Evolutionary conservation across 2,329 filamentous ascomycete species (phyloP).

Genomic region (Didymella glomerata): DNA sequence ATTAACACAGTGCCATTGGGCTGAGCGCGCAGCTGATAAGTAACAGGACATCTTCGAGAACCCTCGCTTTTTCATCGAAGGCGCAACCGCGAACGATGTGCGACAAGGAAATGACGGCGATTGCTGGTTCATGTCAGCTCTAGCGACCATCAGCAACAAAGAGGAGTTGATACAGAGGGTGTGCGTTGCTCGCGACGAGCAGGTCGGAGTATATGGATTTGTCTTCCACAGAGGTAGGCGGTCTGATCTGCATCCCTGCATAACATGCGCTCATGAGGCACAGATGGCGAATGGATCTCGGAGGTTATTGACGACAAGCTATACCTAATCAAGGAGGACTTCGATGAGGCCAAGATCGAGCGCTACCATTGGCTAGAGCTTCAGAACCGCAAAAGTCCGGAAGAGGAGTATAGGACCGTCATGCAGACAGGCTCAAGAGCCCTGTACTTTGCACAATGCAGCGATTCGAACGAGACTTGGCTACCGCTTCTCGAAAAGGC

Average conservation of each 20-base stretch:
- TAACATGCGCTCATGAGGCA: slow-evolving; percentile 32
- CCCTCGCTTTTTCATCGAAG: slow-evolving; percentile 79
- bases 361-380: slow-evolving; percentile 78
- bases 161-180: slow-evolving; percentile 74
- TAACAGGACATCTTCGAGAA: slow-evolving; percentile 78
- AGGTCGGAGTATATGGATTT: slow-evolving; percentile 83
- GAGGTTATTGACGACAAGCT: slow-evolving; percentile 92
- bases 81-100: slow-evolving; percentile 78
- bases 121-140: slow-evolving; percentile 85
- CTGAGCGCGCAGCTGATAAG: slow-evolving; percentile 24
- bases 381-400: slow-evolving; percentile 72
- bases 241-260: slow-evolving; percentile 3
- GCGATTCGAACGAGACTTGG: slow-evolving; percentile 82
- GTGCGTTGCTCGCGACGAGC: slow-evolving; percentile 76
- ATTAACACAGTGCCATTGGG: background rate
- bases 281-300: slow-evolving; percentile 88
- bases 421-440: slow-evolving; percentile 80
- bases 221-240: slow-evolving; percentile 74
- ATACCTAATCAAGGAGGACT: slow-evolving; percentile 82
- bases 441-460: slow-evolving; percentile 79
- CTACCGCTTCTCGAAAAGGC: slow-evolving; percentile 82
- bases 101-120: slow-evolving; percentile 81
- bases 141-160: slow-evolving; percentile 80
- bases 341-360: slow-evolving; percentile 77
- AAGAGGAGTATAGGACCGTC: slow-evolving; percentile 71